Evolutionary conservation across 805 yeast species (phyloP).

Genomic region (Ogataea naganishii): DNA sequence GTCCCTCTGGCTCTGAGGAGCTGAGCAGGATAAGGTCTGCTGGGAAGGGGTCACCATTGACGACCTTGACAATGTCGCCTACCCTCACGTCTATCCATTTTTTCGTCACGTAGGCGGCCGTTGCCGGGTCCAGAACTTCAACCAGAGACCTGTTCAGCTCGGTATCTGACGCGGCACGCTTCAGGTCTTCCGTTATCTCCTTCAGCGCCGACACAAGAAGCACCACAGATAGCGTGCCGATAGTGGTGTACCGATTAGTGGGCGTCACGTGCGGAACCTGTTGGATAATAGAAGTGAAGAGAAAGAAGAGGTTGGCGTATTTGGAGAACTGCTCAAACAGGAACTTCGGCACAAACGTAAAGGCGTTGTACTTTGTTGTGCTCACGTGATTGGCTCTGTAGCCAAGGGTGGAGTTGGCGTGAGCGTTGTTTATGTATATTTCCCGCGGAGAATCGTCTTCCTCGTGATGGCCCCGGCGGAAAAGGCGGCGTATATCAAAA

Average conservation of each 20-base stretch:
- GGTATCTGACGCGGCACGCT: constrained; percentile 79
- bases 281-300: constrained; percentile 87
- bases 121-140: constrained; percentile 46
- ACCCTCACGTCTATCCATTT: constrained; percentile 86
- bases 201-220: constrained; percentile 85
- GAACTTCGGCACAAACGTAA: constrained; percentile 91
- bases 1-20: constrained; percentile 96
- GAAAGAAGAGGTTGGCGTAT: constrained; percentile 89
- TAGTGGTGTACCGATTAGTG: constrained; percentile 90
- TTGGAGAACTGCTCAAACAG: constrained; percentile 94
- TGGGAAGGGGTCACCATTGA: constrained; percentile 85
- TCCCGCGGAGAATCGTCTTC: constrained; percentile 42
- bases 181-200: constrained; percentile 84
- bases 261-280: constrained; percentile 97
- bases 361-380: constrained; percentile 90
- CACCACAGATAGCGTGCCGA: constrained; percentile 82
- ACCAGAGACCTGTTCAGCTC: constrained; percentile 74
- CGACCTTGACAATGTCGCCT: constrained; percentile 83
- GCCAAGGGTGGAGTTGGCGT: constrained; percentile 42
- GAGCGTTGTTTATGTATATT: constrained; percentile 59
- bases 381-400: constrained; percentile 81
- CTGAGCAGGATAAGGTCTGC: constrained; percentile 82
- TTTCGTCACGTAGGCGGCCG: constrained; percentile 55
- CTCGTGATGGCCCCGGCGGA: constrained; percentile 7
- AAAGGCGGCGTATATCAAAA: constrained; percentile 20